phyloP scores from a whole-genome alignment of 148 eudicot genomes.

The Rhododendron henanense region DNA sequence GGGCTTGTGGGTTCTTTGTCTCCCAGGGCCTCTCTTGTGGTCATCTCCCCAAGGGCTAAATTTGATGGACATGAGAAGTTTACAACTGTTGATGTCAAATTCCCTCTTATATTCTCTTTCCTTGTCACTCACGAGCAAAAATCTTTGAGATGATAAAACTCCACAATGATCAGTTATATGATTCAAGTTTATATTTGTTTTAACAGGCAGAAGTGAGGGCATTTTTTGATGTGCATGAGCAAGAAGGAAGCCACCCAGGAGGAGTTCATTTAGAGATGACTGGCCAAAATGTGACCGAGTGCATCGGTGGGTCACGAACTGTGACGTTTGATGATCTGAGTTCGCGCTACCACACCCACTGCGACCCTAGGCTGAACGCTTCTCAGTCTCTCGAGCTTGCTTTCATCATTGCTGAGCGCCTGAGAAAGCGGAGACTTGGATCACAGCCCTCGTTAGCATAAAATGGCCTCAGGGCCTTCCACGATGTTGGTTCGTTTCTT shows the following conservation, averaged over 20 bases:
- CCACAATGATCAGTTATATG: neutral
- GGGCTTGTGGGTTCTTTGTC: neutral
- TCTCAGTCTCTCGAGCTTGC: constrained; percentile 60
- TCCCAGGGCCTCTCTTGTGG: neutral
- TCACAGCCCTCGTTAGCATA: constrained; percentile 12
- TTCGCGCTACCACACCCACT: constrained; percentile 64
- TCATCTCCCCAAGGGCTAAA: neutral
- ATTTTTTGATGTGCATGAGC: constrained; percentile 63
- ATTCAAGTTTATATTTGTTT: neutral
- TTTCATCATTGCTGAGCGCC: constrained; percentile 52
- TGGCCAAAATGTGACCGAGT: constrained; percentile 61
- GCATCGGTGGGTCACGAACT: constrained; percentile 56
- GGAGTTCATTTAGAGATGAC: constrained; percentile 67
- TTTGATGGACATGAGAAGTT: neutral
- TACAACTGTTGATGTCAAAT: neutral
- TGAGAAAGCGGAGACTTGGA: constrained; percentile 45
- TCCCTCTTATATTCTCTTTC: neutral
- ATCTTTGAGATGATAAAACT: neutral
- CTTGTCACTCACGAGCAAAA: neutral
- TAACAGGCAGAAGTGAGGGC: constrained; percentile 59
- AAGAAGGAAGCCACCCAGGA: constrained; percentile 65
- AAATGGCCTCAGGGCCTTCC: constrained; percentile 7
- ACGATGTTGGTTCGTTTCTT: neutral
- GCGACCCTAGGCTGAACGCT: constrained; percentile 59
- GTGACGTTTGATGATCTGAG: constrained; percentile 58